Base-by-base conservation (phyloP, 2,329 filamentous ascomycete genomes). In the Fusarium sp. region DNA sequence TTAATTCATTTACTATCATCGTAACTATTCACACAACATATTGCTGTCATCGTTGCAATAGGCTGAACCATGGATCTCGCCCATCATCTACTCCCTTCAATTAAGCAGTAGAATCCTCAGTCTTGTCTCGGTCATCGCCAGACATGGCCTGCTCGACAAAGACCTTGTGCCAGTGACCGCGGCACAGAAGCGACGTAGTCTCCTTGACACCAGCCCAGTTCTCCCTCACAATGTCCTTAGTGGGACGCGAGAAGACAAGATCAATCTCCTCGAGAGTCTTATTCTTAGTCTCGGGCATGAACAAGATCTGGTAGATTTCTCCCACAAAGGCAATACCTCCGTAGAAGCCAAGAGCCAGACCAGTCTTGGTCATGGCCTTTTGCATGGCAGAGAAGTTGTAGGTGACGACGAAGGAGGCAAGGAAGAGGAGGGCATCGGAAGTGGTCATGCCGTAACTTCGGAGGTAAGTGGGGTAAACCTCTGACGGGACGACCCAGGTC, bases 211-310 rank as follows among this genome's bases (percentile, higher is more conserved):
- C 78, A 9, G 80, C 79, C 82, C 79, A 82, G 77, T 93, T 93
- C 83, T 92, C 85, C 67, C 83, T 84, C 0, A 93, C 91, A 52
- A 93, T 86, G 52, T 92, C 87, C 48, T 84, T 83, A 0, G 92
- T 94, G 0, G 92, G 91, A 70, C 88, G 86, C 59, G 88, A 86
- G 80, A 94, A 93, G 23, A 94, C 84, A 41, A 90, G 83, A 70
- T 94, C 92, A 68, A 94, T 93, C 82, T 94, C 92, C 82, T 94
- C 92, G 0, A 94, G 87, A 4, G 83, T 87, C 82, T 88, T 88
- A 80, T 92, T 89, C 85, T 93, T 93, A 4, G 92, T 94, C 85
- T 94, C 92, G 0, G 91, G 92, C 92, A 94, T 94, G 83, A 94
- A 94, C 59, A 94, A 80, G 56, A 94, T 85, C 83, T 94, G 92